phyloP scores from a whole-genome alignment of 2,329 filamentous ascomycete species.

The Ploettnerulaceae sp. region DNA sequence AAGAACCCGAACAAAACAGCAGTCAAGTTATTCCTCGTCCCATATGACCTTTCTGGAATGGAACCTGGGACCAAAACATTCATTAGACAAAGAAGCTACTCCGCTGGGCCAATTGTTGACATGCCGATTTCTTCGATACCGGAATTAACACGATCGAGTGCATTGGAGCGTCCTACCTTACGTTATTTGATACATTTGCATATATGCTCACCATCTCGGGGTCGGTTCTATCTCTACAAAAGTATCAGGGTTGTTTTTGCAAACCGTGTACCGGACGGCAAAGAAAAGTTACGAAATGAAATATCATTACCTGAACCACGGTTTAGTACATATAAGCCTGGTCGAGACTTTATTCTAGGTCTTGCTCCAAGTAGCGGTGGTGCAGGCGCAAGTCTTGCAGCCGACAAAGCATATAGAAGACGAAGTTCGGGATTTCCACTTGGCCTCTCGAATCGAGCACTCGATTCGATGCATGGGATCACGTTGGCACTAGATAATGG shows the following conservation, averaged over 20 bases:
- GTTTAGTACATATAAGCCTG: slow-evolving; percentile 74
- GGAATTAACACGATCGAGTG: slow-evolving; percentile 35
- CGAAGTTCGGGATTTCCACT: slow-evolving; percentile 48
- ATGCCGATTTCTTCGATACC: slow-evolving; percentile 25
- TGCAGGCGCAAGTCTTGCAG: slow-evolving; percentile 46
- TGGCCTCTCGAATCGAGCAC: slow-evolving; percentile 28
- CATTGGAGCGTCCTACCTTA: slow-evolving; percentile 63
- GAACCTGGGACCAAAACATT: slow-evolving; percentile 93
- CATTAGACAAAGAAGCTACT: slow-evolving; percentile 90
- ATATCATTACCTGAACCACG: slow-evolving; percentile 83
- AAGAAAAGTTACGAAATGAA: slow-evolving; percentile 87
- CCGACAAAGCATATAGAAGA: slow-evolving; percentile 55
- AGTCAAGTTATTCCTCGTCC: slow-evolving; percentile 90
- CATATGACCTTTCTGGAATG: slow-evolving; percentile 91
- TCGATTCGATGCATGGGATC: slow-evolving; percentile 31
- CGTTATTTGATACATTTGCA: slow-evolving; percentile 90
- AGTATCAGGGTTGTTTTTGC: slow-evolving; percentile 93
- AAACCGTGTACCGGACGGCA: slow-evolving; percentile 91
- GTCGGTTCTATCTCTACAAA: slow-evolving; percentile 86
- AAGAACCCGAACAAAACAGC: slow-evolving; percentile 99
- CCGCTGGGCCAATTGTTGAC: slow-evolving; percentile 77
- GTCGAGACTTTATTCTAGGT: slow-evolving; percentile 26
- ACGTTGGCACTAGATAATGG: slow-evolving; percentile 23
- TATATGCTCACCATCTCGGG: slow-evolving; percentile 81
- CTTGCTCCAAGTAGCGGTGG: slow-evolving; percentile 34